phyloP scores from a whole-genome alignment of 2,329 filamentous ascomycete genomes.

The Thyridium curvatum region DNA sequence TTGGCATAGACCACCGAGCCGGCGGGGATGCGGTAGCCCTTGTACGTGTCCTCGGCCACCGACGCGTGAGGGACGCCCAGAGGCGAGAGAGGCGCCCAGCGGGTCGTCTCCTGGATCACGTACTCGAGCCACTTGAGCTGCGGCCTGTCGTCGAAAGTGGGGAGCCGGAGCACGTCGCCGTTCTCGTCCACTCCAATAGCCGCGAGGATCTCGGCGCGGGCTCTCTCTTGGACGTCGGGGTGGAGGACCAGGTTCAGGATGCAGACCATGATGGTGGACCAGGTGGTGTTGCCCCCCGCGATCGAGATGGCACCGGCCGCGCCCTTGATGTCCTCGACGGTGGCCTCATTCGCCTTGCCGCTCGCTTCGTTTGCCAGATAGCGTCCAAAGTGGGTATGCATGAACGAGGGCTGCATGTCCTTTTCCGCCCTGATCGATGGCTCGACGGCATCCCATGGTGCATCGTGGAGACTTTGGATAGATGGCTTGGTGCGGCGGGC shows the following conservation, averaged over 20 bases:
- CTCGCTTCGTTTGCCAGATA: constrained; percentile 19
- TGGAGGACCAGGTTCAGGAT: constrained; percentile 35
- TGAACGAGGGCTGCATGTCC: constrained; percentile 18
- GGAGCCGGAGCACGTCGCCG: constrained; percentile 24
- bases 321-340: constrained; percentile 39
- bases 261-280: constrained; percentile 31
- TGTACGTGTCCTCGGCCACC: constrained; percentile 48
- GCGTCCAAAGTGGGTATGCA: constrained; percentile 19
- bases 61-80: constrained; percentile 49
- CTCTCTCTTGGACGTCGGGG: constrained; percentile 38
- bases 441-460: constrained; percentile 27
- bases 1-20: constrained; percentile 39
- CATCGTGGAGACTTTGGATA: constrained; percentile 34
- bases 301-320: constrained; percentile 40
- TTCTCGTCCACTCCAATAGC: constrained; percentile 31
- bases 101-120: constrained; percentile 38
- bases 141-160: constrained; percentile 35
- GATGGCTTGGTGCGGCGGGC: constrained; percentile 20
- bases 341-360: constrained; percentile 23
- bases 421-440: constrained; percentile 23
- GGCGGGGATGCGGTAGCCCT: constrained; percentile 50
- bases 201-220: constrained; percentile 36
- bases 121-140: constrained; percentile 35
- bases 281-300: constrained; percentile 40
- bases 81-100: constrained; percentile 38